Evolutionary conservation across 176 grass and related monocot species (phyloP), one percentile per base, ranked within the genome.

Genomic region (Dactylis glomerata): DNA sequence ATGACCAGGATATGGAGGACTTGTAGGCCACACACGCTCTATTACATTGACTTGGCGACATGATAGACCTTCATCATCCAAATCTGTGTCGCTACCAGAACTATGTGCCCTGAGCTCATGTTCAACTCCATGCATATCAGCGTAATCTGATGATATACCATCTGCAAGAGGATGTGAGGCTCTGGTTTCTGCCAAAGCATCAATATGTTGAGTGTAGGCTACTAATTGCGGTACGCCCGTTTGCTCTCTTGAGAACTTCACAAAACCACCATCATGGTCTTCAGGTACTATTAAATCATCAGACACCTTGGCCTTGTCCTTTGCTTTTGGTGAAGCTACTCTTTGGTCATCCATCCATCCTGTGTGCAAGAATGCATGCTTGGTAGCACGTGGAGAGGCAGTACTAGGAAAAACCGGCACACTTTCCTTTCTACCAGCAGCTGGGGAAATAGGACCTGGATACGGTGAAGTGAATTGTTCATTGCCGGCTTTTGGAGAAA

Each of bases 221-320:
- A 52, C 27, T 82, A 84, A 72, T 55, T 46, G 47, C 2, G 30
- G 27, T 76, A 52, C 51, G 17, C 51, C 82, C 16, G 31, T 71
- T 83, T 74, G 71, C 19, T 66, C 38, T 55, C 42, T 42, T 55
- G 69, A 20, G 31, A 83, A 61, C 38, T 24, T 42, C 20, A 59
- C 37, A 86, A 41, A 5, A 73, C 38, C 56, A 68, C 51, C 38
- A 58, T 88, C 55, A 23, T 81, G 51, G 47, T 38, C 58, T 83
- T 81, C 82, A 78, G 72, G 32, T 38, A 83, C 74, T 52, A 81
- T 81, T 51, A 77, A 66, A 69, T 90, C 87, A 49, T 92, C 56
- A 75, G 13, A 42, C 16, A 72, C 34, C 34, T 85, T 80, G 28
- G 31, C 36, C 70, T 33, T 51, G 19, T 33, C 66, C 86, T 83